phyloP scores from a whole-genome alignment of 305 asterid genomes.

The Lippia alba region DNA sequence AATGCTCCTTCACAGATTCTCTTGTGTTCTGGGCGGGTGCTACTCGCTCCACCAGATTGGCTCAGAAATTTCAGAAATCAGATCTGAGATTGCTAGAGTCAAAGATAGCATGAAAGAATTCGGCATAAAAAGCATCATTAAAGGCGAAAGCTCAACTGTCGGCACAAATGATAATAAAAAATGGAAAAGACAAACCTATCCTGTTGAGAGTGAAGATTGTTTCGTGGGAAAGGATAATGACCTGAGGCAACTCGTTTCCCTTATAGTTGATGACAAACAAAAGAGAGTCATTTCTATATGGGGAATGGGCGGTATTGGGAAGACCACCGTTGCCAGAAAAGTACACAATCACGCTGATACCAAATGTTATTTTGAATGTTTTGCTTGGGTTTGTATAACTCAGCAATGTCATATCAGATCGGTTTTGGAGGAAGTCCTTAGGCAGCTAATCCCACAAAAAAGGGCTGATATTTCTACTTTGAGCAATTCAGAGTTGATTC shows the following conservation, averaged over 20 bases:
- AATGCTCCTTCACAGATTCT: background rate
- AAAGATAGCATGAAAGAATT: background rate
- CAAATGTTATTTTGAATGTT: background rate
- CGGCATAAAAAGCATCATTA: background rate
- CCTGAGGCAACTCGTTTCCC: background rate
- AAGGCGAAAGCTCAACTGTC: background rate
- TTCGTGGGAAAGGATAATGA: background rate
- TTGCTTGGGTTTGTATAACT: slow-evolving; percentile 7
- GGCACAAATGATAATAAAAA: background rate
- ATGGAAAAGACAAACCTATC: background rate
- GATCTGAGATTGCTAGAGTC: background rate
- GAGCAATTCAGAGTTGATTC: background rate
- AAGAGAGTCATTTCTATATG: background rate
- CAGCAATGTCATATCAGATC: background rate
- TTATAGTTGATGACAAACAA: background rate
- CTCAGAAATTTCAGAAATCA: background rate
- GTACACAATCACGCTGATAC: background rate
- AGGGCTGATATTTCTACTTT: background rate
- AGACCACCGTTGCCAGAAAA: background rate
- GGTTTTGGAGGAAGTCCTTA: background rate
- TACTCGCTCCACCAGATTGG: background rate
- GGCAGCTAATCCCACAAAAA: background rate
- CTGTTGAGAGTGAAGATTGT: background rate
- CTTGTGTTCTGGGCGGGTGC: background rate
- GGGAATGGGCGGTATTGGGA: background rate